These are phyloP conservation scores for Ceratocystis lukuohia DNA, from an alignment of 2,329 filamentous ascomycete genomes.

Conservation along the genomic window DNA sequence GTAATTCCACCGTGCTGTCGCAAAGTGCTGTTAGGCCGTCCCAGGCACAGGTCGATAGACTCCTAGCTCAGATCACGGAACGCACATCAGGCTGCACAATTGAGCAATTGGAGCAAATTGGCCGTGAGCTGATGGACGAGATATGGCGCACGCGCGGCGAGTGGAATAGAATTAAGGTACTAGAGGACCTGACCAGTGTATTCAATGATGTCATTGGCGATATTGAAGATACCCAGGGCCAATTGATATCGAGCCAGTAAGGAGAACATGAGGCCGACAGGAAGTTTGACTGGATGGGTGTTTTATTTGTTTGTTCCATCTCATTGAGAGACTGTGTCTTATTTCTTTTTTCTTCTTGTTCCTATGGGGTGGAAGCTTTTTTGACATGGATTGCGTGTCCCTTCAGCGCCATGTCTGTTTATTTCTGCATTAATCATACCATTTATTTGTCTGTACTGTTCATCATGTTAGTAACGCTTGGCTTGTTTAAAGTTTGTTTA, in stretches of 20 bases:
- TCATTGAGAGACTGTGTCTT: neutral
- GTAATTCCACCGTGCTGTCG: constrained; percentile 9
- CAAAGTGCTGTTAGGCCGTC: constrained; percentile 27
- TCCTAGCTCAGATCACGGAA: constrained; percentile 51
- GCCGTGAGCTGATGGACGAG: constrained; percentile 76
- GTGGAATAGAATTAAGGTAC: constrained; percentile 70
- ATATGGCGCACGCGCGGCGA: constrained; percentile 69
- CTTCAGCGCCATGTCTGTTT: neutral
- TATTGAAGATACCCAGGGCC: constrained; percentile 43
- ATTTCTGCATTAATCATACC: neutral
- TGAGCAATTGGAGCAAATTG: constrained; percentile 90
- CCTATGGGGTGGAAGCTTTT: neutral
- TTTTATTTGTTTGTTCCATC: neutral
- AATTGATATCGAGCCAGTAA: constrained; percentile 33
- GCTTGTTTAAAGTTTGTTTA: too few relatives aligned
- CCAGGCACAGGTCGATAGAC: constrained; percentile 37
- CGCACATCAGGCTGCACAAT: constrained; percentile 67
- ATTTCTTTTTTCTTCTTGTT: neutral
- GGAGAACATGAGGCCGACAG: neutral
- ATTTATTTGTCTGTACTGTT: neutral
- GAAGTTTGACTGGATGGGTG: neutral
- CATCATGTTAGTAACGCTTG: neutral
- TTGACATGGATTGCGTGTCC: neutral
- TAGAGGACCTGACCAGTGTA: constrained; percentile 46
- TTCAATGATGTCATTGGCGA: constrained; percentile 66